These are phyloP conservation scores for Naganishia friedmannii DNA, from an alignment of 768 basidiomycete species.

Conservation along the genomic window DNA sequence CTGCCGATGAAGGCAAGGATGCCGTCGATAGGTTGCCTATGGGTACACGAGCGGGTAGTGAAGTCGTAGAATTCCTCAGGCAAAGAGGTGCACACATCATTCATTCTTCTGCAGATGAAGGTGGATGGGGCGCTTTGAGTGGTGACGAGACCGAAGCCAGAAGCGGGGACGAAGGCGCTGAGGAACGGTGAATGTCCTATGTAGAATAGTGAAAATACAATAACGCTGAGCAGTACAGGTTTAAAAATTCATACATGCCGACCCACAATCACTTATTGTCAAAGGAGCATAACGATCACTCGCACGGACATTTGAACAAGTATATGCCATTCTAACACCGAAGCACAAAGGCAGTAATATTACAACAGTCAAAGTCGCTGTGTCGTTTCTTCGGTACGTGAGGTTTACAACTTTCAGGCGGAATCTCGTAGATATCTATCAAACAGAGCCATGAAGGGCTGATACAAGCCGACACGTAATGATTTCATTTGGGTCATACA, in stretches of 20 bases:
- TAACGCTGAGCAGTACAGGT: not conserved
- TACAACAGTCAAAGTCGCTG: not conserved
- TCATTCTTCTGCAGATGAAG: constrained; percentile 54
- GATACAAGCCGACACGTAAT: not conserved
- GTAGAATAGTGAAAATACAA: not conserved
- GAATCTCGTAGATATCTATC: not conserved
- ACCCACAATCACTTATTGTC: no score
- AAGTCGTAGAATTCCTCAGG: constrained; percentile 71
- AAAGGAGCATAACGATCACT: no score
- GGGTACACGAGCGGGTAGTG: constrained; percentile 60
- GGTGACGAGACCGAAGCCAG: constrained; percentile 41
- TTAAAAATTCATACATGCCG: no score
- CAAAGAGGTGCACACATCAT: constrained; percentile 70
- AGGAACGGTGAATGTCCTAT: not conserved
- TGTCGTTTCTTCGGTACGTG: not conserved
- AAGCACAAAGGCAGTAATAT: not conserved
- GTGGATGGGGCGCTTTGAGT: constrained; percentile 66
- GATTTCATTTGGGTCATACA: not conserved
- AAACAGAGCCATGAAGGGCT: no score
- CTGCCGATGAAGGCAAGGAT: constrained; percentile 49
- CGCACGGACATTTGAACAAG: not conserved
- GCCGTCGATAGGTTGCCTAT: constrained; percentile 42
- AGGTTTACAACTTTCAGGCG: not conserved
- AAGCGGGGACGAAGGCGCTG: not conserved
- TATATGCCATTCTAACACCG: not conserved